Evolutionary conservation across 1,284 basidiomycete genomes (phyloP), one percentile per base, ranked within the genome.

Genomic region (Sutorius eximius): DNA sequence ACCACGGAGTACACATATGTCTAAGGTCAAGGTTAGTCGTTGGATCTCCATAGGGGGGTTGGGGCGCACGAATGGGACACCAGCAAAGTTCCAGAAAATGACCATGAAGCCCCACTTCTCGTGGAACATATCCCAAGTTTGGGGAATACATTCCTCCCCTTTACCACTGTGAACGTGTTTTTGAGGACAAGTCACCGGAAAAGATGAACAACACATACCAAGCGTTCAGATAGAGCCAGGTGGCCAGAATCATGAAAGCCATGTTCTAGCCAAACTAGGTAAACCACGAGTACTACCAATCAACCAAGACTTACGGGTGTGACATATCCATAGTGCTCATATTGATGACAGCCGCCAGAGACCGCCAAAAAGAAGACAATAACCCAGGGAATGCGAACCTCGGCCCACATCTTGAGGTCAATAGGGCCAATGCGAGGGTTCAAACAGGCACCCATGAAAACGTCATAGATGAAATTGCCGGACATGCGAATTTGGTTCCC

Each of bases 331-430:
- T 90, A 86, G 42, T 83, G 77, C 67, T 98, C 93, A 70, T 98
- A 97, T 73, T 99, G 97, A 77, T 97, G 96, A 77, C 93, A 93
- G 20, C 87, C 91, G 53, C 95, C 96, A 37, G 91, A 95, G 42
- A 98, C 85, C 9, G 93, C 83, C 65, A 98, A 82, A 72, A 96
- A 87, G 81, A 98, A 98, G 16, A 97, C 87, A 53, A 98, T 85
- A 20, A 97, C 88, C 96, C 97, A 99, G 8, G 95, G 95, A 63
- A 99, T 93, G 49, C 97, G 86, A 55, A 99, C 96, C 73, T 99
- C 96, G 27, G 93, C 93, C 86, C 95, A 99, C 95, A 99, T 98
- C 79, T 99, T 99, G 68, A 99, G 78, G 75, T 98, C 96, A 63
- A 99, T 83, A 34, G 81, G 79, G n/a, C 95, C 94, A 60, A 99